Evolutionary conservation across 164 flowering plant genomes (phyloP).

Genomic region (Warburgia ugandensis): DNA sequence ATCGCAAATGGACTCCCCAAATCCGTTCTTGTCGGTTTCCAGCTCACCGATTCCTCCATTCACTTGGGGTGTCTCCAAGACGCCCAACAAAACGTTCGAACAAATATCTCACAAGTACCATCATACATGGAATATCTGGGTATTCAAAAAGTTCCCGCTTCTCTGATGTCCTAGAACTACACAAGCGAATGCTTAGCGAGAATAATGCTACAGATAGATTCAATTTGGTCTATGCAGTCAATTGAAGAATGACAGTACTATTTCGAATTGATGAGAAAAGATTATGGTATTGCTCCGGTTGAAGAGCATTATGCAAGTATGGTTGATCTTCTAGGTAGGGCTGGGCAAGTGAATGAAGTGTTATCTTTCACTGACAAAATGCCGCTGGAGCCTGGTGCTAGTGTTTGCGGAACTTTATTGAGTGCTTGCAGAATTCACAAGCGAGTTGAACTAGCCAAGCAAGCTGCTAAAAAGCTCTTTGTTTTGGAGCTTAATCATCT

Average conservation of each 20-base stretch:
- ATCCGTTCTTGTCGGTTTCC: conserved; percentile 7
- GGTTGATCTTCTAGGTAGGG: conserved; percentile 18
- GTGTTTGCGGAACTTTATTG: conserved; percentile 19
- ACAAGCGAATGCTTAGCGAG: conserved; percentile 7
- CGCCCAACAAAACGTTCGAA: conserved; percentile 11
- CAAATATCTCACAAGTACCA: conserved; percentile 10
- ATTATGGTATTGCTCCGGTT: conserved; percentile 13
- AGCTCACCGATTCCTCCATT: conserved; percentile 5
- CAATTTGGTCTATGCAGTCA: conserved; percentile 13
- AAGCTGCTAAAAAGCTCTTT: conserved; percentile 17
- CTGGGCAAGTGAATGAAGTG: conserved; percentile 14
- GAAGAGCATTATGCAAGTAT: conserved; percentile 24
- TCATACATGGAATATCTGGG: conserved; percentile 20
- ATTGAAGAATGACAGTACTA: conserved; percentile 14
- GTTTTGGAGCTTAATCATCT: conserved; percentile 12
- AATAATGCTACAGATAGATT: conserved; percentile 10
- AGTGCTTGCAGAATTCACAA: conserved; percentile 17
- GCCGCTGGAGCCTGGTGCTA: conserved; percentile 16
- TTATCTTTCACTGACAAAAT: conserved; percentile 9
- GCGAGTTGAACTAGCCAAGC: conserved; percentile 6
- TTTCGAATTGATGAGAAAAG: conserved; percentile 10
- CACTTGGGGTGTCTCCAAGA: conserved; percentile 8
- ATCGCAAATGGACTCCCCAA: conserved; percentile 8
- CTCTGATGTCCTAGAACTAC: conserved; percentile 8
- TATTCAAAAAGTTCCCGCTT: conserved; percentile 5